Evolutionary conservation across 768 basidiomycete species (phyloP).

Genomic region (Rhizopogon sp.): DNA sequence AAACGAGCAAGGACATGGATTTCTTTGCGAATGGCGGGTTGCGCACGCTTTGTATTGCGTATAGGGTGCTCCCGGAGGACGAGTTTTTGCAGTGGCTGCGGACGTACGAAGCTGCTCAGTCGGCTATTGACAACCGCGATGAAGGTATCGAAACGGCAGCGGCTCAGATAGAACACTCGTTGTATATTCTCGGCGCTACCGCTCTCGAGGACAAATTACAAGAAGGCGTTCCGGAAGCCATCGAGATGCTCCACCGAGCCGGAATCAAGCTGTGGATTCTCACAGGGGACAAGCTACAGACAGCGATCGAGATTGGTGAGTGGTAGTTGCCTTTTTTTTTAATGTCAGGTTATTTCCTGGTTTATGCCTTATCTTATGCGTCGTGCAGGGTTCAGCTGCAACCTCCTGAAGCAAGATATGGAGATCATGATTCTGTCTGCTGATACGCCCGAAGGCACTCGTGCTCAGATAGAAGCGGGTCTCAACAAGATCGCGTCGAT

Average conservation of each 20-base stretch:
- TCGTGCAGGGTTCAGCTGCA: constrained; percentile 74
- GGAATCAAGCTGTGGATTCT: constrained; percentile 99
- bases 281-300: constrained; percentile 97
- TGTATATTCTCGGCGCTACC: constrained; percentile 88
- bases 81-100: constrained; percentile 81
- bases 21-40: constrained; percentile 89
- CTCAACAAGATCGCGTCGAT: constrained; percentile 92
- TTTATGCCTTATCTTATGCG: constrained; percentile 5
- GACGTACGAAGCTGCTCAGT: constrained; percentile 78
- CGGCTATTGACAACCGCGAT: constrained; percentile 73
- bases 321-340: not conserved
- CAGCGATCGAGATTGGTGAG: constrained; percentile 90
- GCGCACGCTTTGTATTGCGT: constrained; percentile 87
- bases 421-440: constrained; percentile 97
- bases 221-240: constrained; percentile 94
- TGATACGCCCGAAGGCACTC: constrained; percentile 66
- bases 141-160: constrained; percentile 89
- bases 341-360: no score
- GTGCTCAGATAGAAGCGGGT: constrained; percentile 85
- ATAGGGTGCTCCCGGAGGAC: constrained; percentile 70
- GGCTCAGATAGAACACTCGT: constrained; percentile 74
- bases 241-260: constrained; percentile 84
- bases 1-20: constrained; percentile 87
- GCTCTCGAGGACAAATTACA: constrained; percentile 97
- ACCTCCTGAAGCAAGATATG: constrained; percentile 90